A percentile compares a stretch with the other conserved stretches of the same genome.
phyloP scores from a whole-genome alignment of 768 basidiomycete genomes.

The Auricularia auricula-judae region DNA sequence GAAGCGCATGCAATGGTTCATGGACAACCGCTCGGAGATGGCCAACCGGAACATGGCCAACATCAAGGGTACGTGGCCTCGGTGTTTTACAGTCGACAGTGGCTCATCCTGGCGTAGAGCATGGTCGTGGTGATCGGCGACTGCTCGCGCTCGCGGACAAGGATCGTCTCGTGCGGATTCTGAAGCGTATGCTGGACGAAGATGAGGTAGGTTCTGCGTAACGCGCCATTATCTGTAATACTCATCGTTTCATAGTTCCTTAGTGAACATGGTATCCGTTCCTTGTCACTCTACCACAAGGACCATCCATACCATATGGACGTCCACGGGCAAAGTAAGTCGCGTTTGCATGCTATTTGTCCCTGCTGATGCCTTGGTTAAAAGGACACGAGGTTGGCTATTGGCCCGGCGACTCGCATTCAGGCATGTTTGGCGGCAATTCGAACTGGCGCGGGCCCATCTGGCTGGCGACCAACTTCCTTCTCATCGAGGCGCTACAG shows the following conservation, averaged over 20 bases:
- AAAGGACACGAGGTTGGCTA: conserved; percentile 72
- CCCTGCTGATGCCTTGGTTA: too few species aligned
- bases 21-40: conserved; percentile 82
- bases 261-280: conserved; percentile 90
- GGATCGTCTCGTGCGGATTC: conserved; percentile 75
- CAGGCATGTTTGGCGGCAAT: conserved; percentile 98
- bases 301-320: conserved; percentile 91
- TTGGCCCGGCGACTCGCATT: conserved; percentile 96
- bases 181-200: conserved; percentile 97
- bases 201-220: conserved; percentile 36
- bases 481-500: conserved; percentile 92
- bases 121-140: conserved; percentile 75
- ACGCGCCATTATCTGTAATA: too few species aligned
- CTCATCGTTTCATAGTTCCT: conserved; percentile 40
- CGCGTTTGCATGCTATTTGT: too few species aligned
- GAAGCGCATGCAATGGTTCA: conserved; percentile 98
- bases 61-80: conserved; percentile 56
- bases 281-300: conserved; percentile 87
- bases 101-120: conserved; percentile 22
- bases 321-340: conserved; percentile 67
- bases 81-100: background rate
- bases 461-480: conserved; percentile 92
- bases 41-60: conserved; percentile 91
- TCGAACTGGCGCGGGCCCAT: conserved; percentile 96
- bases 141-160: conserved; percentile 85